phyloP scores from a whole-genome alignment of 2,329 filamentous ascomycete species.

The Leptographium wingfieldii region DNA sequence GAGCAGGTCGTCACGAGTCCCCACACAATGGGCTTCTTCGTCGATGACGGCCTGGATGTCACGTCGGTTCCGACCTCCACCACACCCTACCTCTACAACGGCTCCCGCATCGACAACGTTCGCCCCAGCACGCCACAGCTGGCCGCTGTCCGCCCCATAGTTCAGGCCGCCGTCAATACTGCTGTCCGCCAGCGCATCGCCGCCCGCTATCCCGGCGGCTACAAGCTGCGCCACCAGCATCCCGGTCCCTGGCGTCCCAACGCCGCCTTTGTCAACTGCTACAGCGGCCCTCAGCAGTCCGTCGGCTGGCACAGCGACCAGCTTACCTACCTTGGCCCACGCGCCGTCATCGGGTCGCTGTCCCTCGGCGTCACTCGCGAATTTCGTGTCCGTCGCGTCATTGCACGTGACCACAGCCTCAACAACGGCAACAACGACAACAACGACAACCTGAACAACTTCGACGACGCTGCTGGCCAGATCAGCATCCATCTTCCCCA shows the following conservation, averaged over 20 bases:
- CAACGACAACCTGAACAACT: constrained; percentile 21
- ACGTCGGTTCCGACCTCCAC: background rate
- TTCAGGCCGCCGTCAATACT: constrained; percentile 63
- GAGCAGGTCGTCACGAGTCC: constrained; percentile 76
- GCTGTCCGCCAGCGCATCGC: constrained; percentile 63
- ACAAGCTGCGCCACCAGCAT: constrained; percentile 69
- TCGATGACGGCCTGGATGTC: constrained; percentile 44
- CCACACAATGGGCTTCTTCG: constrained; percentile 74
- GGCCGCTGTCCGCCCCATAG: constrained; percentile 51
- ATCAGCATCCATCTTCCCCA: constrained; percentile 90
- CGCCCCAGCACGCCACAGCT: constrained; percentile 66
- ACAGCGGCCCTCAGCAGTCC: constrained; percentile 64
- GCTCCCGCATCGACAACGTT: constrained; percentile 60
- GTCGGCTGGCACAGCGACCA: constrained; percentile 93
- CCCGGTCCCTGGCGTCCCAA: constrained; percentile 68
- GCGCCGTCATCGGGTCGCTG: constrained; percentile 77
- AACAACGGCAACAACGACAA: background rate
- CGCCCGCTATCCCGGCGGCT: constrained; percentile 51
- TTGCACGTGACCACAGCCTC: constrained; percentile 38
- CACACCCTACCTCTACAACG: constrained; percentile 64
- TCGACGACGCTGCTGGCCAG: constrained; percentile 61
- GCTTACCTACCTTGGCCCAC: constrained; percentile 82
- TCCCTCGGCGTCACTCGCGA: constrained; percentile 87
- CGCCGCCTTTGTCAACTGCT: constrained; percentile 90
- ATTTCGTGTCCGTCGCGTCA: constrained; percentile 71